Conservation (phyloP, 2,329 filamentous ascomycete species). For the Aspergillus pseudotamarii region DNA sequence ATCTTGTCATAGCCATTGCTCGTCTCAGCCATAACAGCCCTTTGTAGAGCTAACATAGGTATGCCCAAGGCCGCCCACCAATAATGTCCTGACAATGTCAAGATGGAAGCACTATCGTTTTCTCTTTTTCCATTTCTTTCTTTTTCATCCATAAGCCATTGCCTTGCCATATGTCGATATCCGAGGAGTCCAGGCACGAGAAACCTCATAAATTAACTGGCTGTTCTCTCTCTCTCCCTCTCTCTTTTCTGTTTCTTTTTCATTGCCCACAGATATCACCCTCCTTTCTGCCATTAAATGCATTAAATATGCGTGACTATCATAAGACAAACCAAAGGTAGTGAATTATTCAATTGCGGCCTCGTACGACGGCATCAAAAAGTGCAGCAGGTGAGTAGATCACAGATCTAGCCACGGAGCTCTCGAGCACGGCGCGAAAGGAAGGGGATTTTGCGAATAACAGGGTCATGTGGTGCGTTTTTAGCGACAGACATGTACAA, state of each 20-base stretch:
- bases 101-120: neutral
- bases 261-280: neutral
- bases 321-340: constrained; percentile 2
- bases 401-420: constrained; percentile 25
- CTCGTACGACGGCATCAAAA: neutral
- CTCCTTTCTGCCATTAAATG: constrained; percentile 3
- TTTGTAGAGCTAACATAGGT: neutral
- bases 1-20: neutral
- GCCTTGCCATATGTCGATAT: neutral
- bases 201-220: neutral
- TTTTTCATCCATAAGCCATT: neutral
- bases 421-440: constrained; percentile 48
- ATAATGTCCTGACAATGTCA: neutral
- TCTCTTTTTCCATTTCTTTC: neutral
- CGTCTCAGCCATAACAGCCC: neutral
- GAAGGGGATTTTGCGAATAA: constrained; percentile 54
- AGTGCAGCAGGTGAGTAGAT: neutral
- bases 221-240: neutral
- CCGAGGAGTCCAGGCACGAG: neutral
- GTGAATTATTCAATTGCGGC: neutral
- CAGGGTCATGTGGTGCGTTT: constrained; percentile 53
- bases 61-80: neutral
- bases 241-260: too few species aligned
- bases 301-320: constrained; percentile 4
- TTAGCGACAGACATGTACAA: constrained; percentile 61